Base-by-base conservation (phyloP, 2,329 filamentous ascomycete species). In the Epichloe uncinata region DNA sequence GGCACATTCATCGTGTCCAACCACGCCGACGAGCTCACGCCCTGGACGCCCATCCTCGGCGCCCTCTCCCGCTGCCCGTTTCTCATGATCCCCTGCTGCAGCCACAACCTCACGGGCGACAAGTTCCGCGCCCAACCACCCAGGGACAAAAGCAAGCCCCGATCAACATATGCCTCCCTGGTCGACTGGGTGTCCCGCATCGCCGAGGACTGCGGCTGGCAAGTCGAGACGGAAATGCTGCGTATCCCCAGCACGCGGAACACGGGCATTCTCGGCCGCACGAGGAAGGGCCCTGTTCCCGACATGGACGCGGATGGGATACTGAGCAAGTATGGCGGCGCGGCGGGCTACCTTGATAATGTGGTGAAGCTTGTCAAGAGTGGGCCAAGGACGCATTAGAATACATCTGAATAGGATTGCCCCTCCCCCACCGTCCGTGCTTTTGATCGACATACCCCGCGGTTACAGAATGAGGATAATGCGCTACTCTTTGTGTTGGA, bases 1-100 rank as follows among this genome's bases (percentile, higher is more conserved):
- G 80, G 81, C 30, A 94, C 88, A 0, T 98, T 98, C 66, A 88
- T 98, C 59, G 85, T 98, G 55, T 95, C 89, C 45, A 98, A 98
- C 62, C 93, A 98, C 64, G 91, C 91, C 11, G 93, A 98, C 63
- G 90, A 98, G 68, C 76, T 98, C 13, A 98, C 93, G 0, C 81
- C 87, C 0, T 98, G 93, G 93, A 97, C 93, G 0, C 93, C 93
- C 0, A 76, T 97, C 16, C 78, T 98, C 40, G 90, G 87, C 1
- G 78, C 80, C 6, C 70, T 88, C 2, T 89, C 84, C 0, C 69
- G 78, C 2, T 85, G 84, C 11, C 85, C 89, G 0, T 98, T 96
- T 65, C 80, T 98, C 54, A 85, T 87, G 57, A 95, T 98, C 42
- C 93, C 93, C 1, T 98, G 93, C 70, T 98, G 93, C 69, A 95